Conservation (phyloP, 139 green algal genomes). For the Chlamydomonas asymmetrica region DNA sequence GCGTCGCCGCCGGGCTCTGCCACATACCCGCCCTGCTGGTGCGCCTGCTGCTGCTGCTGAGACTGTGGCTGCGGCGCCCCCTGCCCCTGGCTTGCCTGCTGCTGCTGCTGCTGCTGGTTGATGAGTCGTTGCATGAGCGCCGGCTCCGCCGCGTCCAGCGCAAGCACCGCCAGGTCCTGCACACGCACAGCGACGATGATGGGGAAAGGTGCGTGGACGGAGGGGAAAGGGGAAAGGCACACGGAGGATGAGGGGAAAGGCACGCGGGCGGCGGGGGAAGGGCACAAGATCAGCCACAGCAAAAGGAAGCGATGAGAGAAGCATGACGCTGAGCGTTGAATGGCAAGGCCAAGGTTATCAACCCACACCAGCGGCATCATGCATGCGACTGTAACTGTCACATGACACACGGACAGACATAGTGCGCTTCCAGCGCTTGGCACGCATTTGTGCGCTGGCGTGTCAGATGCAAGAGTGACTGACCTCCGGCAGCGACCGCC, state of each 20-base stretch:
- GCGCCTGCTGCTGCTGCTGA: too few relatives aligned
- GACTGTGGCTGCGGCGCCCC: not conserved
- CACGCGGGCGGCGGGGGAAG: too few relatives aligned
- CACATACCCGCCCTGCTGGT: not conserved
- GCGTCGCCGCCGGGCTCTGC: not conserved
- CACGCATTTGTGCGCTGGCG: too few relatives aligned
- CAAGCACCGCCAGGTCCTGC: slow-evolving; percentile 23
- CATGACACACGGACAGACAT: not conserved
- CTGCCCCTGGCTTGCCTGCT: not conserved
- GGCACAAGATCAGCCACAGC: too few relatives aligned
- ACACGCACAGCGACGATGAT: not conserved
- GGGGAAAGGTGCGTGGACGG: too few relatives aligned
- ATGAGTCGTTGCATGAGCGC: not conserved
- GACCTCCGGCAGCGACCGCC: not conserved
- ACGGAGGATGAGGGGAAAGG: too few relatives aligned
- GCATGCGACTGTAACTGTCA: not conserved
- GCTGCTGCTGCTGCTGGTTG: not conserved
- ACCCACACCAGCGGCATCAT: too few relatives aligned
- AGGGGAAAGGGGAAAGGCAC: too few relatives aligned
- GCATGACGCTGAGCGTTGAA: too few relatives aligned
- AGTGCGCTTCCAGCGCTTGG: not conserved
- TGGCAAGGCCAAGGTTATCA: not conserved
- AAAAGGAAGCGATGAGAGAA: too few relatives aligned
- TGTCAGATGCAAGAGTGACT: too few relatives aligned
- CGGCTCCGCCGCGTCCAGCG: slow-evolving; percentile 9